Evolutionary conservation across 108 stramenopile genomes (phyloP), one percentile per base, ranked within the genome.

Genomic region (Skeletonema menzelii): DNA sequence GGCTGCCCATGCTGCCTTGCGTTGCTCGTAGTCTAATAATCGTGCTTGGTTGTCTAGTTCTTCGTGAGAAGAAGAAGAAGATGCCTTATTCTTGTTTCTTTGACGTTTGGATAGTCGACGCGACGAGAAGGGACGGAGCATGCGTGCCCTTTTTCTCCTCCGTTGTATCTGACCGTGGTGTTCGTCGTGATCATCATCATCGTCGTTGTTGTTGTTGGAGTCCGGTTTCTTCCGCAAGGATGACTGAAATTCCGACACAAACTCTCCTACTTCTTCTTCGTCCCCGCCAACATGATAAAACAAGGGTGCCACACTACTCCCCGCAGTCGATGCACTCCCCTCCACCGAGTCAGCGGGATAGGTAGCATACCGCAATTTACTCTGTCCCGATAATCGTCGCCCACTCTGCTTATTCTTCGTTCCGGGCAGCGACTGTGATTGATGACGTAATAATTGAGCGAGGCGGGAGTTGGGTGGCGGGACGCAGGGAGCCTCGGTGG

Each of bases 1-100:
- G 4, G 75, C 70, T 5, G 88, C 91, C 95, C 95, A 95, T 42
- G 80, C 90, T 4, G 75, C 55, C 70, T 91, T 89, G 46, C 89
- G 86, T 27, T 67, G 68, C 72, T 90, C 80, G 64, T 94, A 91
- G 22, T 91, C 89, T 0, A 49, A 8, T 34, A 31, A 20, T 31
- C 22, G 7, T n/a, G 34, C 59, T 32, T 60, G 8, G n/a, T 6
- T 60, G 0, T 60, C 37, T 6, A 20, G 1, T 31, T 35, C 1
- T 31, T 32, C 13, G n/a, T 30, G 26, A 53, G 49, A 53, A 5
- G 17, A 19, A 7, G 49, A 53, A 7, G 24, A 56, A 1, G 24
- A 24, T 56, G 22, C 8, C n/a, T n/a, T n/a, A n/a, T 10, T 0
- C 20, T 13, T 30, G 15, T 5, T 27, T 19, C 37, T 19, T 10